Base-by-base conservation (phyloP, 768 basidiomycete genomes). In the Mycena leptocephala region DNA sequence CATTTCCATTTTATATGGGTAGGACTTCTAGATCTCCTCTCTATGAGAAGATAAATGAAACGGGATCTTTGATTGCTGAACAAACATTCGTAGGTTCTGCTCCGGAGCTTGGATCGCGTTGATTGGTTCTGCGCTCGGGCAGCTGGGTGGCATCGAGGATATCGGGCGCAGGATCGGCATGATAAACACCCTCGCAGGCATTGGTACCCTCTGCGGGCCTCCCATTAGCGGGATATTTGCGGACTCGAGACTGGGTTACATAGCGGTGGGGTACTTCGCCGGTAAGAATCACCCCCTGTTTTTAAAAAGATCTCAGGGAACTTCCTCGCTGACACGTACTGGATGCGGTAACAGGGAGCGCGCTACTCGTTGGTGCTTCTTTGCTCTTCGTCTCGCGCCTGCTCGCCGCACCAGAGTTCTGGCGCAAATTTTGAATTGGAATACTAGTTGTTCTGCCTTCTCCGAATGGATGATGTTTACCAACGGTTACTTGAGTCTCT, bases 221-320 rank as follows among this genome's bases (percentile, higher is more conserved):
- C 90, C 90, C 7, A 87, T 91, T 69, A 88, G 88, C 5, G 90
- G 90, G 0, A 85, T 86, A 2, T 88, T 91, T 77, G 83, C 84
- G 55, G 69, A 65, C 0, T 77, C 84, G 1, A 84, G 87, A 4
- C 80, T 81, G 7, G 81, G 83, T 0, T 91, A 82, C 41, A 35
- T 65, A 48, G 77, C 3, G 5, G 79, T 84, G 5, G 83, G 85
- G 8, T 84, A 77, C 71, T 90, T 84, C 67, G 88, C 87, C 48
- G 84, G 85, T 81, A 24, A 62, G 81, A 69, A 37, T n/a, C 10
- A 10, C 8, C 26, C 18, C 32, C n/a, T n/a, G n/a, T n/a, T n/a
- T n/a, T n/a, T n/a, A n/a, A n/a, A n/a, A n/a, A n/a, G n/a, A n/a
- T n/a, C n/a, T n/a, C n/a, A n/a, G n/a, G n/a, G n/a, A n/a, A n/a